phyloP scores from a whole-genome alignment of 768 basidiomycete genomes.

The Hemileccinum rubropunctum region DNA sequence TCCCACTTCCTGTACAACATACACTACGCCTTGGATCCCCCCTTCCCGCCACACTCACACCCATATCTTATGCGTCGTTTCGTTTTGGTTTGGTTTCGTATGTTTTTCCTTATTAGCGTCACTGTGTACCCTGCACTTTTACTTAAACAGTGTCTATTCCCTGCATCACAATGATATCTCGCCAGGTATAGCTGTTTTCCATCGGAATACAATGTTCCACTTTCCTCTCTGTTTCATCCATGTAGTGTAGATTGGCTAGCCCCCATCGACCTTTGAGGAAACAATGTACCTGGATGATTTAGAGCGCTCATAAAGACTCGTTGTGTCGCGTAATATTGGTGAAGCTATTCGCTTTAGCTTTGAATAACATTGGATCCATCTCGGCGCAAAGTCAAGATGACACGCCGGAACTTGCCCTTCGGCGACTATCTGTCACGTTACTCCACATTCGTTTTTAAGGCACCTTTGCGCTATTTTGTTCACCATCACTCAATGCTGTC shows the following conservation, averaged over 20 bases:
- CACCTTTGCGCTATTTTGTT: constrained; percentile 10
- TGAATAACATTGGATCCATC: too few species aligned
- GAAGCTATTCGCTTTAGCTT: too few species aligned
- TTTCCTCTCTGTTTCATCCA: not conserved
- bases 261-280: not conserved
- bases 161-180: constrained; percentile 29
- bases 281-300: not conserved
- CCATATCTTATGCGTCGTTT: constrained; percentile 21
- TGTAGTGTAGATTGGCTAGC: not conserved
- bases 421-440: not conserved
- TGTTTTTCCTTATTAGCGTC: constrained; percentile 27
- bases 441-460: not conserved
- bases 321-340: too few species aligned
- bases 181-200: constrained; percentile 20
- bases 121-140: constrained; percentile 20
- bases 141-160: constrained; percentile 32
- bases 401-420: constrained; percentile 2
- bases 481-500: constrained; percentile 29
- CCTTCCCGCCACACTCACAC: constrained; percentile 11
- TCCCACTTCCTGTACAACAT: constrained; percentile 26
- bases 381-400: not conserved
- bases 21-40: constrained; percentile 19
- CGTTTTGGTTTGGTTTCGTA: constrained; percentile 18
- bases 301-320: too few species aligned
- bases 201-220: constrained; percentile 9